Evolutionary conservation across 306 rosid genomes (phyloP).

Genomic region (Trifolium dubium): DNA sequence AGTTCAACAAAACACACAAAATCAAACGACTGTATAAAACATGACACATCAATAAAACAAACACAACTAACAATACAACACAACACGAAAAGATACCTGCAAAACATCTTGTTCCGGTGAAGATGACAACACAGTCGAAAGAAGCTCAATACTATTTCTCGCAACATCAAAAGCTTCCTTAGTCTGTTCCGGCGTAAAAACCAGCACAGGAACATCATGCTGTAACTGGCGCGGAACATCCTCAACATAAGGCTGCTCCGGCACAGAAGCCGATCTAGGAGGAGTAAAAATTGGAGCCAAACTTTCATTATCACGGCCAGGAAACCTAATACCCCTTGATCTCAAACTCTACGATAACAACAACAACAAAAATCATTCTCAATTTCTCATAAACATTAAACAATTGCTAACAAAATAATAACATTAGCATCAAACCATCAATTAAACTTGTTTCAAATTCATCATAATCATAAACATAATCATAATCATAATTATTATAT

Average conservation of each 20-base stretch:
- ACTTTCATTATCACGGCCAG: conserved; percentile 96
- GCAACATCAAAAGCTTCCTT: conserved; percentile 97
- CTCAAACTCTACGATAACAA: conserved; percentile 66
- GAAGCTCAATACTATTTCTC: conserved; percentile 93
- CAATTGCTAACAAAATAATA: neutral
- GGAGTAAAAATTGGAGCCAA: conserved; percentile 97
- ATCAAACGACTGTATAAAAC: neutral
- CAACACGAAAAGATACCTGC: conserved; percentile 55
- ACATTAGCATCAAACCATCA: neutral
- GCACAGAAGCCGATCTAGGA: conserved; percentile 63
- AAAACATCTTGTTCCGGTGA: conserved; percentile 89
- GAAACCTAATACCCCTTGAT: conserved; percentile 93
- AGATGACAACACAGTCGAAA: conserved; percentile 82
- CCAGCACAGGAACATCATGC: conserved; percentile 55
- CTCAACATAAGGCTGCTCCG: conserved; percentile 58
- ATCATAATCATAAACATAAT: neutral
- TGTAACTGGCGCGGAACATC: conserved; percentile 58
- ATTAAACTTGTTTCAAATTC: too few species aligned
- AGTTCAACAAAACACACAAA: conserved; percentile 13
- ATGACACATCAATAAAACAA: neutral
- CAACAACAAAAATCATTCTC: neutral
- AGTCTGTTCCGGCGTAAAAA: conserved; percentile 76
- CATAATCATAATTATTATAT: neutral
- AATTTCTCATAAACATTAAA: too few species aligned
- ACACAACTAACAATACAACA: conserved; percentile 9